Base-by-base conservation (phyloP, 768 basidiomycete species). In the Rhizopogon salebrosus region DNA sequence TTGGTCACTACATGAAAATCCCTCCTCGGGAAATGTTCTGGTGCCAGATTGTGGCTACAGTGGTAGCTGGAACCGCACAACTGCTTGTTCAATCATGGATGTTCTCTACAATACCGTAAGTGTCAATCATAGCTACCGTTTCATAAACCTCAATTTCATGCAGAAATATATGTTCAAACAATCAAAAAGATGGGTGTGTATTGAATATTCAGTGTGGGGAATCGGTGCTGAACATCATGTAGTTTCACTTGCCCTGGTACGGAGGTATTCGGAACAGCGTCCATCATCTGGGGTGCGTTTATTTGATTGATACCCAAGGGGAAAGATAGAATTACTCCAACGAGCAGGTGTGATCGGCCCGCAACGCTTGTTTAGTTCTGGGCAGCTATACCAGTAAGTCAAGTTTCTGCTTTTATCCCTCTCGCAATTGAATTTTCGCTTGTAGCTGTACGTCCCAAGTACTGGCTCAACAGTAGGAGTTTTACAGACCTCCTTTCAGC, bases 81-180 rank as follows among this genome's bases (percentile, higher is more conserved):
- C 80, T 91, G 43, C 80, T 82, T 39, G 87, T 92, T 1, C 89
- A 91, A 59, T 67, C 76, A 0, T 92, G 80, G 82, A 84, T 85
- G 82, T 85, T 85, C 55, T 59, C 67, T 0, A 65, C 81, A 62
- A 79, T 86, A 31, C 69, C 73, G 82, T 84, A 64, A 60, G 80
- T 43, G 7, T 23, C 20, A 14, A 23, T 1, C 2, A 1, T n/a
- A 31, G 4, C 41, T 3, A 27, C 14, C 6, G 11, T 23, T 20
- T 34, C 20, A 53, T 6, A 22, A 43, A 1, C 37, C 43, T 51
- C 14, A 45, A 39, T 18, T 59, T 11, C 6, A 36, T 60, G 16
- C 48, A 79, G 79, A 22, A 74, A 76, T 51, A 67, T 85, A 6
- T 85, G 84, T 45, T 48, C 68, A 6, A 38, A 46, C 27, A 41